A percentile compares a stretch with the other conserved stretches of the same genome.
phyloP scores from a whole-genome alignment of 73 alveolate species.

The Uronychia setigera region DNA sequence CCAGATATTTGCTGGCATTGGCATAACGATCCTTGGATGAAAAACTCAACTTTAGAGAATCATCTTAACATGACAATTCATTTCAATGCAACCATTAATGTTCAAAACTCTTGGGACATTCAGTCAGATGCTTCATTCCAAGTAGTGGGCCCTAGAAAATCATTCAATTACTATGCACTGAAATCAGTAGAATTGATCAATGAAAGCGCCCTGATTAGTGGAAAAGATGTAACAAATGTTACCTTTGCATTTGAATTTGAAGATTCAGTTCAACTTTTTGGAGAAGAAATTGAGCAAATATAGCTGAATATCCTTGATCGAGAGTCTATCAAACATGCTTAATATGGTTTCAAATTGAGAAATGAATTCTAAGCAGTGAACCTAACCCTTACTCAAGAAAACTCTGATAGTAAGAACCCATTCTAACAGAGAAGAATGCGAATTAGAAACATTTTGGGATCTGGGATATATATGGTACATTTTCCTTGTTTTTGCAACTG shows the following conservation, averaged over 20 bases:
- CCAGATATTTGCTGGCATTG: conserved; percentile 46
- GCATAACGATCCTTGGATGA: conserved; percentile 28
- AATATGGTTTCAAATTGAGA: conserved; percentile 16
- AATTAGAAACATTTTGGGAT: conserved; percentile 23
- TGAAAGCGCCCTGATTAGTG: neutral
- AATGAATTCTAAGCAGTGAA: conserved; percentile 5
- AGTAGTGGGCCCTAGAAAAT: conserved; percentile 14
- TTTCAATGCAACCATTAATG: conserved; percentile 8
- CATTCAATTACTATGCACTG: conserved; percentile 1
- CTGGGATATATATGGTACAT: conserved; percentile 5
- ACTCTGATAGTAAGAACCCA: neutral
- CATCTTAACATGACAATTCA: neutral
- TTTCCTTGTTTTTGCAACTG: neutral
- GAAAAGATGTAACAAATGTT: neutral
- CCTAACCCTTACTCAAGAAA: neutral
- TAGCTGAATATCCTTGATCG: conserved; percentile 4
- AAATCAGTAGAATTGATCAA: neutral
- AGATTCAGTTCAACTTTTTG: conserved; percentile 11
- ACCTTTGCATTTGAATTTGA: neutral
- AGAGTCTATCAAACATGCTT: neutral
- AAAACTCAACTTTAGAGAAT: neutral
- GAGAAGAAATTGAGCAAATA: conserved; percentile 17
- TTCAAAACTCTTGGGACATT: conserved; percentile 8
- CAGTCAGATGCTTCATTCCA: neutral
- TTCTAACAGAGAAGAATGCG: neutral